These are phyloP conservation scores for Detonula confervacea DNA, from an alignment of 352 stramenopile species.

Conservation along the genomic window DNA sequence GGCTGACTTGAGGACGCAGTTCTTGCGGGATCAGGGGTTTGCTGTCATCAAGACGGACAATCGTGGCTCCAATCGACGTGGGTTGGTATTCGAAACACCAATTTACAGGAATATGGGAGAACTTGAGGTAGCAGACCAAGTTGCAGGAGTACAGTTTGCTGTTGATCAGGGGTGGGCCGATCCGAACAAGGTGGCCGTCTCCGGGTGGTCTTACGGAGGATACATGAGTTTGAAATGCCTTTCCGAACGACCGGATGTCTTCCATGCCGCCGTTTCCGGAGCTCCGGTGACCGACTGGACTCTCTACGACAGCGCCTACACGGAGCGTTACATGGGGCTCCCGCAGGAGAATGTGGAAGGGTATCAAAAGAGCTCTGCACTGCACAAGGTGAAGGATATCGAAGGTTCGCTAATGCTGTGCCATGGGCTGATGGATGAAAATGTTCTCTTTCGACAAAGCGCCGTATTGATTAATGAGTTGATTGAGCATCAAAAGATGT, in stretches of 20 bases:
- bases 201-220: constrained; percentile 97
- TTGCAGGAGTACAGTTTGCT: constrained; percentile 79
- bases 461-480: constrained; percentile 94
- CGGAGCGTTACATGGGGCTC: constrained; percentile 95
- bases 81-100: constrained; percentile 91
- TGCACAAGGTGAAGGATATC: constrained; percentile 92
- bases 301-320: constrained; percentile 98
- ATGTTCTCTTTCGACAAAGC: constrained; percentile 98
- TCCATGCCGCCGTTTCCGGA: constrained; percentile 93
- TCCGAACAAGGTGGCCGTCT: constrained; percentile 92
- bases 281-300: constrained; percentile 97
- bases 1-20: constrained; percentile 93
- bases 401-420: constrained; percentile 87
- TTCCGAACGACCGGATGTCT: constrained; percentile 93
- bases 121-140: constrained; percentile 86
- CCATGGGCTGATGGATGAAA: constrained; percentile 96
- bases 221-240: constrained; percentile 97
- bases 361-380: constrained; percentile 90
- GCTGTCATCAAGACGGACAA: constrained; percentile 97
- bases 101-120: constrained; percentile 93
- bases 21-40: constrained; percentile 92
- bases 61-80: constrained; percentile 89
- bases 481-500: constrained; percentile 93
- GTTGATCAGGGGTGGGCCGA: constrained; percentile 89
- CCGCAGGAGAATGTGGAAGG: constrained; percentile 90